A percentile compares a stretch with the other conserved stretches of the same genome.
phyloP scores from a whole-genome alignment of 495 filamentous ascomycete genomes.

The Xylaria curta region DNA sequence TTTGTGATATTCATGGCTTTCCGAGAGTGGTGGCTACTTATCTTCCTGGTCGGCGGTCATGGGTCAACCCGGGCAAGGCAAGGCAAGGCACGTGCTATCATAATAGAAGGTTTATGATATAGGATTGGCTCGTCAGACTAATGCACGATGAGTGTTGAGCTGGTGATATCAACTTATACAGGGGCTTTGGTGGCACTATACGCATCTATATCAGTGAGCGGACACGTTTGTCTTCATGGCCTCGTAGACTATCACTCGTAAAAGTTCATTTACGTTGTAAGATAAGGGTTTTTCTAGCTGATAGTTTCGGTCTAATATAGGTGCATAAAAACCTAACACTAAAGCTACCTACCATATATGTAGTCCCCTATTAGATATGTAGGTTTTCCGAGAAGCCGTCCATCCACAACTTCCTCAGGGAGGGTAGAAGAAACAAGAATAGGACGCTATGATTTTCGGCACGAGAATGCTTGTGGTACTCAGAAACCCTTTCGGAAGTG shows the following conservation, averaged over 20 bases:
- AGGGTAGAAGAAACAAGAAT: background rate
- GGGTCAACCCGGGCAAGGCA: background rate
- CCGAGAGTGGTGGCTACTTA: background rate
- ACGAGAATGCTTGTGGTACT: background rate
- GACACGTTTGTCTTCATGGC: background rate
- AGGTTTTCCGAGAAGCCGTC: background rate
- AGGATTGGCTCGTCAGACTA: background rate
- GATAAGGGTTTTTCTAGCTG: background rate
- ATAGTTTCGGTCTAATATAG: background rate
- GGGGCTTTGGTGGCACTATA: background rate
- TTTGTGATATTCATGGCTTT: background rate
- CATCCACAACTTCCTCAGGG: too few species aligned
- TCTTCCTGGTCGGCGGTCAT: background rate
- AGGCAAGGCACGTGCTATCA: background rate
- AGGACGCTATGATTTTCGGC: background rate
- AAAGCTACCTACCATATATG: background rate
- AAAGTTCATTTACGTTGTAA: background rate
- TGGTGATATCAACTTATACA: background rate
- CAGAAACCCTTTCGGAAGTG: background rate
- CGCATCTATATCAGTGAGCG: background rate
- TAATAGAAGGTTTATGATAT: background rate
- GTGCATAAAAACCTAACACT: conserved; percentile 9
- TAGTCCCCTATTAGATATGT: background rate
- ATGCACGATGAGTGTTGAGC: background rate
- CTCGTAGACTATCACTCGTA: background rate